Evolutionary conservation across 306 rosid species (phyloP).

Genomic region (Begonia masoniana): DNA sequence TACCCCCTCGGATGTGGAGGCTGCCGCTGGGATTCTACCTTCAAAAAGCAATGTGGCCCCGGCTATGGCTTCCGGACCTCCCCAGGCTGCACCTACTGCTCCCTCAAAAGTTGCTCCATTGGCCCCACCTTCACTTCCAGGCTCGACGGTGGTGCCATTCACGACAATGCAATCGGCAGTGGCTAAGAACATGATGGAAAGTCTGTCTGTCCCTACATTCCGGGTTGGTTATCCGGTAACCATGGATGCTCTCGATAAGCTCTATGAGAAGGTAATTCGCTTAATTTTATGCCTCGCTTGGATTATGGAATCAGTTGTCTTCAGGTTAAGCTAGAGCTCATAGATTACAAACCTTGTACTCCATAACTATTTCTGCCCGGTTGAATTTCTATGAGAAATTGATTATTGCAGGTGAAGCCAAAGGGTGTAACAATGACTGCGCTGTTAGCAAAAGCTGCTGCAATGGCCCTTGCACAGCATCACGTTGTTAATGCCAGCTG

Average conservation of each 20-base stretch:
- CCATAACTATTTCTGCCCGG: neutral
- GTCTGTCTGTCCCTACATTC: slow-evolving; percentile 76
- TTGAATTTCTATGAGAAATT: slow-evolving; percentile 7
- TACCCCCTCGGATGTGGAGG: slow-evolving; percentile 69
- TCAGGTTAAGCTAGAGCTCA: too few species aligned
- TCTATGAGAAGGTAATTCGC: slow-evolving; percentile 48
- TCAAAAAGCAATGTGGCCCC: slow-evolving; percentile 24
- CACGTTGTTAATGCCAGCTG: slow-evolving; percentile 70
- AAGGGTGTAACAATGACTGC: slow-evolving; percentile 96
- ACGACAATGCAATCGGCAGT: slow-evolving; percentile 89
- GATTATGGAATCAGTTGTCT: neutral
- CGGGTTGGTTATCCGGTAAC: slow-evolving; percentile 64
- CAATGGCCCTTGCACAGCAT: slow-evolving; percentile 76
- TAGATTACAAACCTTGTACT: too few species aligned
- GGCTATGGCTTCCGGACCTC: slow-evolving; percentile 12
- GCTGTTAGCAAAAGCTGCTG: slow-evolving; percentile 70
- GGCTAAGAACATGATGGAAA: slow-evolving; percentile 79
- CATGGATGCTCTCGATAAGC: slow-evolving; percentile 60
- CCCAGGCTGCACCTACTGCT: slow-evolving; percentile 14
- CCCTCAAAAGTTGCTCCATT: slow-evolving; percentile 25
- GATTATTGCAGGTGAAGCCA: slow-evolving; percentile 47
- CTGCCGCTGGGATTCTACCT: slow-evolving; percentile 54
- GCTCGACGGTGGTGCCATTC: slow-evolving; percentile 73
- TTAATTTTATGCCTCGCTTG: neutral
- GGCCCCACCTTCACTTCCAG: slow-evolving; percentile 36